Conservation (phyloP, 257 asterid genomes). For the Solanum etuberosum region DNA sequence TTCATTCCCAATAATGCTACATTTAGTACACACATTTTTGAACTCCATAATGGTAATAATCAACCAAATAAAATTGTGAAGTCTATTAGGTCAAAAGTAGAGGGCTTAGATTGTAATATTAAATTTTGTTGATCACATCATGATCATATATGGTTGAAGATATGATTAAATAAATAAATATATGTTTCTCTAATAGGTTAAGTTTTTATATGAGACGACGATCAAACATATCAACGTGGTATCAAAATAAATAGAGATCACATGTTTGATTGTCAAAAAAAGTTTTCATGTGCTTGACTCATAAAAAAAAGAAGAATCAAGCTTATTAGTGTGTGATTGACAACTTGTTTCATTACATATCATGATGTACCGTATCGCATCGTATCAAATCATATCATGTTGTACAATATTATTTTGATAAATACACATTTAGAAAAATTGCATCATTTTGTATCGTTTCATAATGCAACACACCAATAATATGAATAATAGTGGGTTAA, state of each 20-base stretch:
- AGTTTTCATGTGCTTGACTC: background rate
- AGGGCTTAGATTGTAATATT: background rate
- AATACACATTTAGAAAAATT: background rate
- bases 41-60: background rate
- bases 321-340: background rate
- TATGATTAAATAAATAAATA: background rate
- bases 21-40: background rate
- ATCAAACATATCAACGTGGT: background rate
- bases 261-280: background rate
- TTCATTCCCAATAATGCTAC: background rate
- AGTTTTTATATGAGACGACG: background rate
- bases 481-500: background rate
- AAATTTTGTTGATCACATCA: background rate
- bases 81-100: background rate
- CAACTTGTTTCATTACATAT: background rate
- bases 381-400: background rate
- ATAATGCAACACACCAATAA: background rate
- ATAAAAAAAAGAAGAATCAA: background rate
- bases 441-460: background rate
- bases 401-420: background rate
- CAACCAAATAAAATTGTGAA: background rate
- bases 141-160: background rate
- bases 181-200: background rate
- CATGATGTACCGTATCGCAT: background rate
- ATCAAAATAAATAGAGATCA: background rate